phyloP scores from a whole-genome alignment of 1,139 yeast genomes.

The Scheffersomyces illinoinensis region DNA sequence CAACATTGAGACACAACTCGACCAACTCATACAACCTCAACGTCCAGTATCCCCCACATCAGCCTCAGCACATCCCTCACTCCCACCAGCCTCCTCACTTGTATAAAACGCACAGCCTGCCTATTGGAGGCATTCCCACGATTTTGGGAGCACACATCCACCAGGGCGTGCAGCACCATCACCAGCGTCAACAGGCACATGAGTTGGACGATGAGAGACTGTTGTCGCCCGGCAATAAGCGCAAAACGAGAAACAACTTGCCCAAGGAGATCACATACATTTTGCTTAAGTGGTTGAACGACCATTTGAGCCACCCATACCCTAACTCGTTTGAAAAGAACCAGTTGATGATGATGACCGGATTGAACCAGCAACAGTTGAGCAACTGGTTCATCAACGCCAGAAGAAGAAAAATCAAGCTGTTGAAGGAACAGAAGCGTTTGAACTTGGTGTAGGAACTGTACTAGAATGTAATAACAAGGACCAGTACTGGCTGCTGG shows the following conservation, averaged over 20 bases:
- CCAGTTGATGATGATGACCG: slow-evolving; percentile 77
- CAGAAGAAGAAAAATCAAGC: slow-evolving; percentile 74
- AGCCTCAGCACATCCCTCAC: neutral
- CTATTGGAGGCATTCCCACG: neutral
- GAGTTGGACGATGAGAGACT: neutral
- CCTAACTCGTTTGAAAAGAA: slow-evolving; percentile 90
- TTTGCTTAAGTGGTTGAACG: slow-evolving; percentile 78
- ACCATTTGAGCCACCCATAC: slow-evolving; percentile 88
- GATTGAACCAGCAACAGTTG: slow-evolving; percentile 85
- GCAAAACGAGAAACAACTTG: slow-evolving; percentile 70
- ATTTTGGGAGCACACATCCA: neutral
- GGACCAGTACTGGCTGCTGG: neutral
- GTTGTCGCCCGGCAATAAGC: slow-evolving; percentile 7
- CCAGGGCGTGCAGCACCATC: neutral
- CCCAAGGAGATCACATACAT: slow-evolving; percentile 89
- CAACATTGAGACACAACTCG: slow-evolving; percentile 4
- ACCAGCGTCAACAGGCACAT: neutral
- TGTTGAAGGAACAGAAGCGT: slow-evolving; percentile 41
- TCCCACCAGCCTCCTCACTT: neutral
- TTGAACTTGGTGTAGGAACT: slow-evolving; percentile 18
- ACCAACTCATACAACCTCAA: neutral
- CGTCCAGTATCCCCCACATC: neutral
- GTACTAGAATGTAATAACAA: neutral
- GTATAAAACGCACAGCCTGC: neutral
- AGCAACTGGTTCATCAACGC: slow-evolving; percentile 98